Percentiles rank a stretch among this genome's conserved stretches.
These are phyloP conservation scores for Aspergillus intermedius DNA, from an alignment of 2,329 filamentous ascomycete genomes.

Conservation along the genomic window DNA sequence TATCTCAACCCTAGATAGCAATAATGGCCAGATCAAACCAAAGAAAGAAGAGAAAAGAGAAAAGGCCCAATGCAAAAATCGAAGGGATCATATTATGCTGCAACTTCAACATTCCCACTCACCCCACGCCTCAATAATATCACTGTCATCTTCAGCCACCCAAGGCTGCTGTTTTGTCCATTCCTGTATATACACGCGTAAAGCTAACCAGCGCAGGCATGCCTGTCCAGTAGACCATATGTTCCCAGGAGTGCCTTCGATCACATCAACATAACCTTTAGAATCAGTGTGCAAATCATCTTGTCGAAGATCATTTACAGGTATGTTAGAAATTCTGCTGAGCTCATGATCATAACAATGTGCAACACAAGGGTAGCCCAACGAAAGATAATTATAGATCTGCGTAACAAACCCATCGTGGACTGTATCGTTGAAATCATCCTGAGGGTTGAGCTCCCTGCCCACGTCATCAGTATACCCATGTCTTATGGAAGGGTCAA, in stretches of 20 bases:
- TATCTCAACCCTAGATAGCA: too few species aligned
- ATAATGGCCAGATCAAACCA: too few species aligned
- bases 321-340: constrained; percentile 68
- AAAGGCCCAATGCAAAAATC: neutral
- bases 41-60: neutral
- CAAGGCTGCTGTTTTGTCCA: constrained; percentile 84
- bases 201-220: constrained; percentile 74
- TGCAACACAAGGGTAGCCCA: constrained; percentile 84
- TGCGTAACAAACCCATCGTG: constrained; percentile 82
- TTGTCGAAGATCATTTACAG: constrained; percentile 60
- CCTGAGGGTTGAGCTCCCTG: constrained; percentile 29
- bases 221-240: constrained; percentile 42
- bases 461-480: constrained; percentile 14
- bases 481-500: neutral
- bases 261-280: constrained; percentile 64
- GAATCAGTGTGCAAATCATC: constrained; percentile 62
- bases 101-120: constrained; percentile 57
- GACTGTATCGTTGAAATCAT: constrained; percentile 59
- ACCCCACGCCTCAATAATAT: constrained; percentile 57
- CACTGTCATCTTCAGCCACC: constrained; percentile 51
- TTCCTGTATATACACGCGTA: constrained; percentile 76
- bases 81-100: constrained; percentile 41
- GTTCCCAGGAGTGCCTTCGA: constrained; percentile 35
- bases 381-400: constrained; percentile 92
- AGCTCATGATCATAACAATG: constrained; percentile 79